Percentiles rank a stretch among this genome's conserved stretches.
These are phyloP conservation scores for Zygnema circumcarinatum DNA, from an alignment of 139 green algal species.

Conservation along the genomic window DNA sequence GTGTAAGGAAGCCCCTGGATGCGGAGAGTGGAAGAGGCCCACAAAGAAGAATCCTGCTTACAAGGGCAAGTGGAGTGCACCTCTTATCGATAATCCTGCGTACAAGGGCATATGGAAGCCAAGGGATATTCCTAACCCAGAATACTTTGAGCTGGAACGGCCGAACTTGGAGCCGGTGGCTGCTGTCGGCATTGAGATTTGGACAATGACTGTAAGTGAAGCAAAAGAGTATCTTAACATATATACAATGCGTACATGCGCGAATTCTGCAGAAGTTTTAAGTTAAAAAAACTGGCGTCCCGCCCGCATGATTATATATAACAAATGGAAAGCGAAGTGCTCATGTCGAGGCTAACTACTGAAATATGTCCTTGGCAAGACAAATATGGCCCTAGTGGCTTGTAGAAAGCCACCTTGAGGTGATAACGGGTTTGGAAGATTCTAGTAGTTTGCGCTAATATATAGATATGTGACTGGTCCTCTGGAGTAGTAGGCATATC, in stretches of 20 bases:
- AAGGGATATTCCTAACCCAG: slow-evolving; percentile 80
- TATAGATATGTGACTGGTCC: no score
- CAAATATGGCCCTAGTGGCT: no score
- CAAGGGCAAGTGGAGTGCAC: slow-evolving; percentile 77
- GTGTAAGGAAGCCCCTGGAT: slow-evolving; percentile 74
- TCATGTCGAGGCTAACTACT: no score
- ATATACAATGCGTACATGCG: background rate
- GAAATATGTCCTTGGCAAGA: no score
- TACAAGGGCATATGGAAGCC: slow-evolving; percentile 79
- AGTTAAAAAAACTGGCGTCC: background rate
- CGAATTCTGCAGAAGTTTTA: background rate
- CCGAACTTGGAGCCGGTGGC: slow-evolving; percentile 77
- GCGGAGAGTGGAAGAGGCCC: slow-evolving; percentile 87
- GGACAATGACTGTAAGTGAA: slow-evolving; percentile 68
- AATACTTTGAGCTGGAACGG: slow-evolving; percentile 71
- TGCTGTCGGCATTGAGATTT: slow-evolving; percentile 87
- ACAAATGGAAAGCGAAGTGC: background rate
- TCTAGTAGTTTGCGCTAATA: no score
- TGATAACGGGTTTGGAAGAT: no score
- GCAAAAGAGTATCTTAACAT: slow-evolving; percentile 1
- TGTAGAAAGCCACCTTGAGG: no score
- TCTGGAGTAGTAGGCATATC: no score
- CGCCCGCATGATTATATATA: background rate
- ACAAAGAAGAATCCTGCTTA: slow-evolving; percentile 87
- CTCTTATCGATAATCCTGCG: slow-evolving; percentile 85